Conservation (phyloP, 208 protist genomes). For the Tritrichomonas foetus region DNA sequence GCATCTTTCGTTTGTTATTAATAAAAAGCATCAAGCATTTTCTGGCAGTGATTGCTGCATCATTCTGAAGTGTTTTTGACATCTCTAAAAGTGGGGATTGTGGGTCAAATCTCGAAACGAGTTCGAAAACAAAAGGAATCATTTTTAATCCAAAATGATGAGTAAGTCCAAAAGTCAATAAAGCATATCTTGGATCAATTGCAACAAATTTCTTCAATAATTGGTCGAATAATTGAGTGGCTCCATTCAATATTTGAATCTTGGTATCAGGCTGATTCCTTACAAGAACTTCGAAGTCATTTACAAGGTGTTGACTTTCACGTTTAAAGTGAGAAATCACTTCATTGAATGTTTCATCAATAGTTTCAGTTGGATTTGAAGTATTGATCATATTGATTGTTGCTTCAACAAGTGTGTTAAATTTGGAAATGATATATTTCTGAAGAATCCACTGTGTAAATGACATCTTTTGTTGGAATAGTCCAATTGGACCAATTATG, state of each 20-base stretch:
- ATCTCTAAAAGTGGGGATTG: neutral
- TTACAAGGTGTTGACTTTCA: neutral
- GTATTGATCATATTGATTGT: neutral
- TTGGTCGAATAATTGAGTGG: neutral
- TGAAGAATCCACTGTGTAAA: neutral
- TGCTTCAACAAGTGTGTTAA: neutral
- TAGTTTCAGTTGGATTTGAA: neutral
- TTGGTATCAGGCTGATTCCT: neutral
- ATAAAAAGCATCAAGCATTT: neutral
- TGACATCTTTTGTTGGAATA: neutral
- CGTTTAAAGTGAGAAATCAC: neutral
- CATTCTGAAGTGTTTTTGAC: neutral
- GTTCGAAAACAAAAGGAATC: neutral
- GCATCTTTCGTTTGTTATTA: neutral
- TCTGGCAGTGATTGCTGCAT: neutral
- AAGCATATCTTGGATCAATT: neutral
- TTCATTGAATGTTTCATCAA: neutral
- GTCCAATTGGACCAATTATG: neutral
- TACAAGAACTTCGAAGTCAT: neutral
- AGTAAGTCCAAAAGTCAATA: neutral
- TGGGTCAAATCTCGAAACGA: neutral
- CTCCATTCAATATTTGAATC: neutral
- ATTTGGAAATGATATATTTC: neutral
- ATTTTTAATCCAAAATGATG: neutral
- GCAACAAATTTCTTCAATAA: neutral